These are phyloP conservation scores for Mortierella alpina DNA, from an alignment of 192 early-diverging fungal species.

Conservation along the genomic window DNA sequence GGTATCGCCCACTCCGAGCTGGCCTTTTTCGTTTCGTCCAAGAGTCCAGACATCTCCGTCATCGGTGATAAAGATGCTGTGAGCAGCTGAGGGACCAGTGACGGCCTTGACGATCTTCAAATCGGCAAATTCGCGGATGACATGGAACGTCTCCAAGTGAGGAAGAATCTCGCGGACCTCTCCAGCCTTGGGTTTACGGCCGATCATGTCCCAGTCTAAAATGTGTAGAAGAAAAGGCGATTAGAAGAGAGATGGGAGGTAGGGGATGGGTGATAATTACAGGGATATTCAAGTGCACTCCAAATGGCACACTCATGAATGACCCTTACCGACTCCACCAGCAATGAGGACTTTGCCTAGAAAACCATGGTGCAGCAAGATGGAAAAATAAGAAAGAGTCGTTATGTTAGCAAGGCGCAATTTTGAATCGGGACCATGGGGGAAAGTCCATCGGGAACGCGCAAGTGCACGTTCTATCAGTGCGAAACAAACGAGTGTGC, in stretches of 20 bases:
- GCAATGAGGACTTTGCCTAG: conserved; percentile 52
- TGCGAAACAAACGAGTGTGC: no score
- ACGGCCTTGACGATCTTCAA: conserved; percentile 50
- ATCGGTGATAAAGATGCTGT: conserved; percentile 56
- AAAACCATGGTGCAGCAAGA: not conserved
- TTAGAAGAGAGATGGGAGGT: not conserved
- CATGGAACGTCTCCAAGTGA: conserved; percentile 52
- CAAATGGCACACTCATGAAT: not conserved
- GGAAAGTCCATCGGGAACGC: no score
- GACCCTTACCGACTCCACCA: conserved; percentile 31
- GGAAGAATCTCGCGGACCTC: conserved; percentile 43
- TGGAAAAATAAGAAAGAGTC: not conserved
- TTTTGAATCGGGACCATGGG: not conserved
- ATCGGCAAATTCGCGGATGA: conserved; percentile 59
- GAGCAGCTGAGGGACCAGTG: conserved; percentile 54
- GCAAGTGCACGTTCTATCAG: no score
- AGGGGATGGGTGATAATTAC: not conserved
- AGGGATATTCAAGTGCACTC: not conserved
- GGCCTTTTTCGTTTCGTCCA: conserved; percentile 60
- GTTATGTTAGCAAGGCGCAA: not conserved
- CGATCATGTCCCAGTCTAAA: conserved; percentile 56
- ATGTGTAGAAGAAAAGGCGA: not conserved
- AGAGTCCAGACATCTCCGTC: conserved; percentile 57
- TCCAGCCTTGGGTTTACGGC: conserved; percentile 47
- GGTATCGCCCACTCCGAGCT: conserved; percentile 53